Conservation (phyloP, 108 stramenopile species). For the Discostella stelligeroides region DNA sequence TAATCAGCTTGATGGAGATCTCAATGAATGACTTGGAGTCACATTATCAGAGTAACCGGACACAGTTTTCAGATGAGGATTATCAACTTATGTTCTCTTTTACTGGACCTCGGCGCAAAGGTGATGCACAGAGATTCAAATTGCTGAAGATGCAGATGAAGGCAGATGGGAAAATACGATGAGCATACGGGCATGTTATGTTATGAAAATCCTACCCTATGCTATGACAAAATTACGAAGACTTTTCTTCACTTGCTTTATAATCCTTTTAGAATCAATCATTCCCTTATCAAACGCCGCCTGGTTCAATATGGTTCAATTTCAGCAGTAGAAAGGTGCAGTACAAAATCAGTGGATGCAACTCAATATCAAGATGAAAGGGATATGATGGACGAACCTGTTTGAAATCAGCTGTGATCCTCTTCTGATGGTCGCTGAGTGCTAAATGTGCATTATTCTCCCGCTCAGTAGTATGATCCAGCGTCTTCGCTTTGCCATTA, state of each 20-base stretch:
- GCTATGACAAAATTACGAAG: too few relatives aligned
- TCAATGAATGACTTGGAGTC: slow-evolving; percentile 79
- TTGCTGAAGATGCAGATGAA: slow-evolving; percentile 60
- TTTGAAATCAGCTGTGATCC: slow-evolving; percentile 53
- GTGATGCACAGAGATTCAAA: slow-evolving; percentile 72
- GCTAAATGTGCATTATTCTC: slow-evolving; percentile 53
- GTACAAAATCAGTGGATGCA: neutral
- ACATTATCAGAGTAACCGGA: slow-evolving; percentile 68
- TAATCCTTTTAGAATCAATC: slow-evolving; percentile 58
- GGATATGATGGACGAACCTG: slow-evolving; percentile 39
- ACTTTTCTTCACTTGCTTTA: slow-evolving; percentile 56
- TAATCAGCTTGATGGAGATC: too few relatives aligned
- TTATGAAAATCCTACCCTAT: too few relatives aligned
- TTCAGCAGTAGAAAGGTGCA: slow-evolving; percentile 1
- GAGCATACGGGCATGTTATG: too few relatives aligned
- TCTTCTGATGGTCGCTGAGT: slow-evolving; percentile 54
- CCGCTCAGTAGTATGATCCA: slow-evolving; percentile 31
- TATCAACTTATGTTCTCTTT: slow-evolving; percentile 85
- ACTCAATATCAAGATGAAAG: too few relatives aligned
- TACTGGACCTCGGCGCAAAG: slow-evolving; percentile 75
- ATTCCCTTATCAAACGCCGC: slow-evolving; percentile 49
- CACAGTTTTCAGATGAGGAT: slow-evolving; percentile 76
- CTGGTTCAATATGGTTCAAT: slow-evolving; percentile 39
- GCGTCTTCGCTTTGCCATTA: too few relatives aligned
- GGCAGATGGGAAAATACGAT: slow-evolving; percentile 19